Evolutionary conservation across 805 yeast genomes (phyloP), one percentile per base, ranked within the genome.

Genomic region (Nematodospora valgi): DNA sequence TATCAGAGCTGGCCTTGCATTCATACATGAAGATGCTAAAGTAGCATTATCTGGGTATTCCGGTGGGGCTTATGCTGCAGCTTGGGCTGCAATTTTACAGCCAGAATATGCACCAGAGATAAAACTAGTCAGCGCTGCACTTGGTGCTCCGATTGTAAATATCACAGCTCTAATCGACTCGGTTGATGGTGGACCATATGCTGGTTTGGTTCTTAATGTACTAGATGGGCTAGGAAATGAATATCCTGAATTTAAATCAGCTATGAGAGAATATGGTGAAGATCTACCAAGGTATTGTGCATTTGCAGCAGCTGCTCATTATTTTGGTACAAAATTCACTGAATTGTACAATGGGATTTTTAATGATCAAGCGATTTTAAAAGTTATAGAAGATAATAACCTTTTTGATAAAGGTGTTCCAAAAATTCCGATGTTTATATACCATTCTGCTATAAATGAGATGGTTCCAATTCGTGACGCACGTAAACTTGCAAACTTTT

Each of bases 71-170:
- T 41, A 60, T 26, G 64, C 69, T 9, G 35, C 60, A 16, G 54
- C 60, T 6, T 64, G 69, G 69, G 68, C 67, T 9, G 56, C 63
- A 5, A 52, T 58, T 9, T 42, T 60, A 20, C 64, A 59, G 37
- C 68, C 68, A n/a, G 31, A 39, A 1, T 63, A 63, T 37, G 68
- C 68, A 6, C 60, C 63, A 2, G 69, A 64, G 42, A 39, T 47
- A 16, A 52, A 37, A 34, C 51, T 42, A 5, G 36, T 41, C 10
- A 68, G 68, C 14, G 62, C 51, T n/a, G 64, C 64, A 1, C 26
- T 62, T 20, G 69, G 69, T 10, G 69, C 68, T 2, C 51, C 58
- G 46, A 58, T 57, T 11, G 50, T 58, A 20, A 58, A 62, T 34
- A 45, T 62, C n/a, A 54, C 59, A 6, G 49, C 46, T 13, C 48